Evolutionary conservation across 495 filamentous ascomycete genomes (phyloP), one percentile per base, ranked within the genome.

Genomic region (Barbatosphaeria neglecta): DNA sequence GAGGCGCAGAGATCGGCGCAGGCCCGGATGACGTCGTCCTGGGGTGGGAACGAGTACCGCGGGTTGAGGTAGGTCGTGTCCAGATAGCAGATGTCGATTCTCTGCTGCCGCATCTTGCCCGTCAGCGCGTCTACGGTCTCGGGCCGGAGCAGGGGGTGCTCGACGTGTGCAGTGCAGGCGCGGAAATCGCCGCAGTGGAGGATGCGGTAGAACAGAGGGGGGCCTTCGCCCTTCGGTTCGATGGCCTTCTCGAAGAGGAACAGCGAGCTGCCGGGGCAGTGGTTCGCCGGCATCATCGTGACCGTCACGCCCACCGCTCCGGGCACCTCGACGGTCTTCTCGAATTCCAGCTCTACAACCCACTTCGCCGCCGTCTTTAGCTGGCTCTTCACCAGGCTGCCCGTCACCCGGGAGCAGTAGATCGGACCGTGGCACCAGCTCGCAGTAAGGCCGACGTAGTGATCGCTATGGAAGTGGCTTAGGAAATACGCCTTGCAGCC

Each of bases 1-100:
- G 72, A 75, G 8, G 83, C 80, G 59, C 90, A 96, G 58, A 97
- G 80, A n/a, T 92, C 84, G 0, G 85, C 81, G 59, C 89, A 95
- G n/a, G 88, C 80, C 40, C 69, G 67, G 46, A 95, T 84, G 38
- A 99, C 92, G 48, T 87, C 78, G 31, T 83, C 72, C 58, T 99
- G 92, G 20, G 74, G 81, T 0, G 93, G 92, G 56, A 99, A 99
- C 0, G 90, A 82, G 65, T 97, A 99, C 42, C 88, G 90, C 1
- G 92, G 92, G 47, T 87, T 92, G 2, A 99, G 73, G 57, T 99
- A 99, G 0, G 92, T 99, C 0, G 92, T 99, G 57, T 99, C 92
- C 11, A 99, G 74, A 57, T 99, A 99, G 62, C 94, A 95, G 17
- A 84, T 76, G 58, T 99, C 93, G 39, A 99, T 83, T 49, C 80